Percentiles rank a stretch among this genome's conserved stretches.
phyloP scores from a whole-genome alignment of 2,329 filamentous ascomycete genomes.

The Scedosporium minutisporum region DNA sequence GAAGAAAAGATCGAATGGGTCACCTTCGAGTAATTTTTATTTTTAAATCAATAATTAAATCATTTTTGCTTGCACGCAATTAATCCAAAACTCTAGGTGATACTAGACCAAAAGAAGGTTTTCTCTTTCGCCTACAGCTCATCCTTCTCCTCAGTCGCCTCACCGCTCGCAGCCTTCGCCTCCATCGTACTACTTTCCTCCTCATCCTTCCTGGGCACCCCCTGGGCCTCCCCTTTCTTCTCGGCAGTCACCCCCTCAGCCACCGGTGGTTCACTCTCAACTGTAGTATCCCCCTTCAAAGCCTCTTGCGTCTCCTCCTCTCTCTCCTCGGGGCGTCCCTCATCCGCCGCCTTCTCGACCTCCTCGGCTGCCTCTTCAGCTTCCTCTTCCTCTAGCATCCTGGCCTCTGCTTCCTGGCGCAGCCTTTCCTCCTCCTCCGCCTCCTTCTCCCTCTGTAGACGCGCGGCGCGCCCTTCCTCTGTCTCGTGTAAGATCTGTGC shows the following conservation, averaged over 20 bases:
- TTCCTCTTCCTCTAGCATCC: neutral
- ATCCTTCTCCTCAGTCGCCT: neutral
- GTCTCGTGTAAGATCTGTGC: constrained; percentile 18
- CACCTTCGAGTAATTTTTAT: too few relatives aligned
- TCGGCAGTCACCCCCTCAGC: neutral
- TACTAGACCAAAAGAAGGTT: neutral
- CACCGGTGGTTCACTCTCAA: neutral
- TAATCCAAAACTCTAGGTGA: neutral
- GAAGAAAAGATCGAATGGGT: too few relatives aligned
- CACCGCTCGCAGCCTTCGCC: neutral
- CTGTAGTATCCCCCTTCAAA: neutral
- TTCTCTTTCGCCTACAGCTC: neutral
- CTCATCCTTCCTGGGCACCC: neutral
- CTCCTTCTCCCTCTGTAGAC: constrained; percentile 9
- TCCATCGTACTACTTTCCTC: neutral
- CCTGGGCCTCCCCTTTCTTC: neutral
- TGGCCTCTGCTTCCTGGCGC: constrained; percentile 3
- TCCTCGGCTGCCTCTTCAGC: neutral
- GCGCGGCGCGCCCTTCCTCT: constrained; percentile 15
- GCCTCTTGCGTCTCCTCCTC: neutral
- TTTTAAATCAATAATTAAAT: too few relatives aligned
- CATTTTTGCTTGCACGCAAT: neutral
- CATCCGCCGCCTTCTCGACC: neutral
- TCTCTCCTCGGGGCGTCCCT: neutral
- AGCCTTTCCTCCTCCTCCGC: constrained; percentile 1